Evolutionary conservation across 371 early-diverging fungal genomes (phyloP).

Genomic region (Rhizopus stolonifer): DNA sequence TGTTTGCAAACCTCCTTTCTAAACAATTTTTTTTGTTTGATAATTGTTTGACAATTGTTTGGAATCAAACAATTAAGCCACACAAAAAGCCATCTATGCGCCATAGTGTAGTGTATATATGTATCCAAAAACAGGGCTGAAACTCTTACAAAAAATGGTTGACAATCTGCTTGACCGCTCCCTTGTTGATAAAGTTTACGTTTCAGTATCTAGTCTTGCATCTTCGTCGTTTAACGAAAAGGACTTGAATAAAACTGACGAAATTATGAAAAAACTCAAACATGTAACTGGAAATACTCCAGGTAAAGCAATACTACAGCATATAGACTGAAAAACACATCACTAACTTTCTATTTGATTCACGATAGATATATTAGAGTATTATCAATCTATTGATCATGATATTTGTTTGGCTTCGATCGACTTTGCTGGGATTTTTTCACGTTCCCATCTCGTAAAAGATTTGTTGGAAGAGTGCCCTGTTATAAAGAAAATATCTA

Average conservation of each 20-base stretch:
- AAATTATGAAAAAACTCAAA: constrained; percentile 21
- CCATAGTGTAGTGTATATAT: too few relatives aligned
- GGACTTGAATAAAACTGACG: constrained; percentile 19
- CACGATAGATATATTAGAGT: constrained; percentile 12
- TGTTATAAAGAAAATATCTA: constrained; percentile 17
- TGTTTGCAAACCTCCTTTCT: too few relatives aligned
- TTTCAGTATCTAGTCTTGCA: constrained; percentile 18
- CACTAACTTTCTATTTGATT: constrained; percentile 10
- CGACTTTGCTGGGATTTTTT: constrained; percentile 2
- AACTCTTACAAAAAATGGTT: constrained; percentile 7
- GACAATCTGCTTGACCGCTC: constrained; percentile 20
- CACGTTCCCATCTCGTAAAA: constrained; percentile 18
- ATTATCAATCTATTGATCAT: constrained; percentile 14
- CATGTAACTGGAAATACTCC: constrained; percentile 21
- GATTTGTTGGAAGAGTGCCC: constrained; percentile 19
- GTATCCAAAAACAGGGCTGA: constrained; percentile 10
- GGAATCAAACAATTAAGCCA: too few relatives aligned
- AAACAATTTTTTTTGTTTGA: too few relatives aligned
- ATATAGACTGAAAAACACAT: constrained; percentile 18
- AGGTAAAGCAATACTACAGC: constrained; percentile 22
- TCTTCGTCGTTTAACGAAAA: constrained; percentile 19
- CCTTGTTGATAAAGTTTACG: constrained; percentile 16
- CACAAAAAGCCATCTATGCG: too few relatives aligned
- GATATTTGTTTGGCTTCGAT: constrained; percentile 17
- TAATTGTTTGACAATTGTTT: too few relatives aligned